Evolutionary conservation across 805 yeast genomes (phyloP).

Genomic region (Kuraishia hungarica): DNA sequence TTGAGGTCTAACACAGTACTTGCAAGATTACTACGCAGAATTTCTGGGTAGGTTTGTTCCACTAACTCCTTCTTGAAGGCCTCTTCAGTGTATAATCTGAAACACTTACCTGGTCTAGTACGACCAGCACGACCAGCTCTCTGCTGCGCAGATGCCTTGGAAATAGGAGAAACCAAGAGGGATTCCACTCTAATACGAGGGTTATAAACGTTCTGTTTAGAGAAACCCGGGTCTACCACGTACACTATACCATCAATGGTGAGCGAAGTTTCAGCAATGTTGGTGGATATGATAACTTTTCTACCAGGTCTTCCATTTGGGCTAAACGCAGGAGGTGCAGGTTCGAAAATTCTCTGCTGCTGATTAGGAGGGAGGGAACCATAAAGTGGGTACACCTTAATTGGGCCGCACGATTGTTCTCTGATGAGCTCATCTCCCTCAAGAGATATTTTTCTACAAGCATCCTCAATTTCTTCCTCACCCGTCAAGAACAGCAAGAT

Average conservation of each 20-base stretch:
- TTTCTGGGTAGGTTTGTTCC: constrained; percentile 95
- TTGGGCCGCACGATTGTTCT: constrained; percentile 86
- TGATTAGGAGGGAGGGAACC: constrained; percentile 96
- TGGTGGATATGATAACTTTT: constrained; percentile 85
- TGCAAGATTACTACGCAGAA: constrained; percentile 81
- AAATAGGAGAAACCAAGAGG: constrained; percentile 87
- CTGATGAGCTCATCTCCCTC: constrained; percentile 86
- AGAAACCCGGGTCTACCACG: constrained; percentile 96
- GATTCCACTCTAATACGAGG: constrained; percentile 96
- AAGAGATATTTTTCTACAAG: constrained; percentile 77
- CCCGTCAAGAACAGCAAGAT: constrained; percentile 83
- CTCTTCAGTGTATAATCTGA: constrained; percentile 92
- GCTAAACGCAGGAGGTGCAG: constrained; percentile 70
- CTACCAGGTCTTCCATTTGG: constrained; percentile 89
- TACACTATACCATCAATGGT: constrained; percentile 97
- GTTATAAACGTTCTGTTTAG: constrained; percentile 93
- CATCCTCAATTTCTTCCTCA: constrained; percentile 97
- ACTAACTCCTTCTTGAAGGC: constrained; percentile 90
- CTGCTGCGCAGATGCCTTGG: constrained; percentile 96
- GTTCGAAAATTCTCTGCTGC: constrained; percentile 89
- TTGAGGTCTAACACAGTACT: constrained; percentile 89
- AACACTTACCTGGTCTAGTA: constrained; percentile 97
- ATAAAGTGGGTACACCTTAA: constrained; percentile 84
- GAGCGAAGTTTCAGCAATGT: constrained; percentile 95
- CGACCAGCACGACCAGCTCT: constrained; percentile 99